These are phyloP conservation scores for Calonectria pauciramosa DNA, from an alignment of 2,329 filamentous ascomycete species.

Conservation along the genomic window DNA sequence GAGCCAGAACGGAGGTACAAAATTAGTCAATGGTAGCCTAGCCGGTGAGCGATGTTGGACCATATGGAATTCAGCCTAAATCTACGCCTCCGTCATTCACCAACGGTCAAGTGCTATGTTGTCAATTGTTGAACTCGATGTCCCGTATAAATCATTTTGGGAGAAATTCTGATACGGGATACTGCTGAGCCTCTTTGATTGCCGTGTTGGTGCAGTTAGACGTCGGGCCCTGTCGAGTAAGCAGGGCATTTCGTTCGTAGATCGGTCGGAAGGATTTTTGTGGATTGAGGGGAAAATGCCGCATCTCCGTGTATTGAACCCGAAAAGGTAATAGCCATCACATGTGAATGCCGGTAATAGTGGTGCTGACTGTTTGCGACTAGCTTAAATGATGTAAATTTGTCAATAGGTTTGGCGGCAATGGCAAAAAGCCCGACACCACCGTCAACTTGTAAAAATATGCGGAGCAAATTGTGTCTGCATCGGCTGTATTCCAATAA, in stretches of 20 bases:
- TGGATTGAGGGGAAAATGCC: constrained; percentile 1
- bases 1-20: too few relatives aligned
- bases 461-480: background rate
- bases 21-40: background rate
- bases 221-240: background rate
- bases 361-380: background rate
- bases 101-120: background rate
- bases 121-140: background rate
- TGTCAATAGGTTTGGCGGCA: too few relatives aligned
- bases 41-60: background rate
- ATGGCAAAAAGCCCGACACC: too few relatives aligned
- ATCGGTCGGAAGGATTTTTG: background rate
- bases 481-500: background rate
- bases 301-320: background rate
- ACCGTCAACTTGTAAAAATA: background rate
- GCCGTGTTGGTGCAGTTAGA: background rate
- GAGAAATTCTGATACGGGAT: background rate
- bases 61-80: background rate
- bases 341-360: background rate
- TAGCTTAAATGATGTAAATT: background rate
- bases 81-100: background rate
- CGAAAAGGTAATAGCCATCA: background rate
- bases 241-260: background rate
- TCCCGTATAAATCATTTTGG: background rate
- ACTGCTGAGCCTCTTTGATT: background rate